Percentiles rank a stretch among this genome's conserved stretches.
phyloP scores from a whole-genome alignment of 176 grass and related monocot genomes.

The Pontederia crassipes region DNA sequence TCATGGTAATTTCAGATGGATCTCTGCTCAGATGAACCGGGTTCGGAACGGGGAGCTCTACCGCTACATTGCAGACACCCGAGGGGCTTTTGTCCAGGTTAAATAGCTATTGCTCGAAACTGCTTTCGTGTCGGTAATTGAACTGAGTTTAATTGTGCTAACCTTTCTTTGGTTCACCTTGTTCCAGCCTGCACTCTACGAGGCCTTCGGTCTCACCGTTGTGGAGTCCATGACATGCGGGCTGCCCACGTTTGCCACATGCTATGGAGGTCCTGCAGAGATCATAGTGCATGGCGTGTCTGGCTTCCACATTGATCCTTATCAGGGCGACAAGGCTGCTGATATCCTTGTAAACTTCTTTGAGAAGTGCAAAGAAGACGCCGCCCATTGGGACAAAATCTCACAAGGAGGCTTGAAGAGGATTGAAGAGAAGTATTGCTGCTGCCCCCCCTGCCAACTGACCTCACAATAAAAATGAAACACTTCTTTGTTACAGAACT shows the following conservation, averaged over 20 bases:
- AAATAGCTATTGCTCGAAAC: not conserved
- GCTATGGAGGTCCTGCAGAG: slow-evolving; percentile 81
- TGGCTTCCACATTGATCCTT: slow-evolving; percentile 22
- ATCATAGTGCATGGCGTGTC: slow-evolving; percentile 90
- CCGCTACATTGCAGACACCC: slow-evolving; percentile 80
- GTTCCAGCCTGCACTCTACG: slow-evolving; percentile 81
- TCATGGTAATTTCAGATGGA: slow-evolving; percentile 88
- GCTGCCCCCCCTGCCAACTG: no score
- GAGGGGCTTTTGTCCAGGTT: slow-evolving; percentile 93
- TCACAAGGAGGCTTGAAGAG: not conserved
- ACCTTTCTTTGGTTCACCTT: not conserved
- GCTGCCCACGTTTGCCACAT: slow-evolving; percentile 82
- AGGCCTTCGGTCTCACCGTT: slow-evolving; percentile 83
- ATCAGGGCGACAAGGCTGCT: not conserved
- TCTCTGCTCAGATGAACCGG: slow-evolving; percentile 94
- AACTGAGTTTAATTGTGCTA: not conserved
- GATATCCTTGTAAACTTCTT: not conserved
- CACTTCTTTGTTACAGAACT: not conserved
- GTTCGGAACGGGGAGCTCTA: slow-evolving; percentile 80
- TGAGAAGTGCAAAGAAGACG: slow-evolving; percentile 1
- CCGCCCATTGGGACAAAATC: not conserved
- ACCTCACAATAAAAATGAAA: not conserved
- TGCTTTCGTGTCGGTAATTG: not conserved
- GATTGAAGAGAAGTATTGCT: slow-evolving; percentile 2
- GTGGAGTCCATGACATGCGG: slow-evolving; percentile 91